Evolutionary conservation across 2,329 filamentous ascomycete species (phyloP), one percentile per base, ranked within the genome.

Genomic region (Cladosporium sp.): DNA sequence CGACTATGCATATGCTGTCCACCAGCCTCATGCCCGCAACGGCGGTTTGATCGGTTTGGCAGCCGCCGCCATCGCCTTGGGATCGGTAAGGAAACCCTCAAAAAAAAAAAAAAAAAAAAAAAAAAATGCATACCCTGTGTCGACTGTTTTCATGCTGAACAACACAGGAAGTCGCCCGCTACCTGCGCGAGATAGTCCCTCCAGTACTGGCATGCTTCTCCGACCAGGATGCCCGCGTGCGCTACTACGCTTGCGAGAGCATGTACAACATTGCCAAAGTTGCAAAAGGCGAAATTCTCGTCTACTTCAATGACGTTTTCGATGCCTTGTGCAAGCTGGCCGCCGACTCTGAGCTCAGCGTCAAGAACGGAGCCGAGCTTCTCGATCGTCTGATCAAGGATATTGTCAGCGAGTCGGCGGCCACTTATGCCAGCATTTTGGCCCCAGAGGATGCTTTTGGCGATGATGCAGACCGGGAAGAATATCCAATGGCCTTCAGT

Each of bases 211-310:
- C 93, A 47, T 99, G 95, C 75, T 99, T 99, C 71, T 89, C 88
- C 52, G 95, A 99, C 61, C 93, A 97, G 74, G 93, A 99, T 85
- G 91, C 93, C 22, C 83, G 93, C 52, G 93, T 97, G 27, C 83
- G 93, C 57, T 99, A 99, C 70, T 99, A 99, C 72, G 93, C 93
- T 19, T 99, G 93, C 72, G 93, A 99, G 75, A 95, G 91, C 70
- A 99, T 99, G 93, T 99, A 99, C 74, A 99, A 99, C 71, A 99
- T 99, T 66, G 91, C 93, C 65, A 99, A 99, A 73, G 93, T 99
- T 42, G 93, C 92, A 54, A 99, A 99, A 72, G 93, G 95, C 32
- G 93, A 99, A 71, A 93, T 99, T 17, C 72, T 99, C 58, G 82
- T 95, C 36, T 99, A 96, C 75, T 99, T 99, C 72, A 99, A 99